These are phyloP conservation scores for Penicillium goetzii DNA, from an alignment of 495 filamentous ascomycete genomes.

Conservation along the genomic window DNA sequence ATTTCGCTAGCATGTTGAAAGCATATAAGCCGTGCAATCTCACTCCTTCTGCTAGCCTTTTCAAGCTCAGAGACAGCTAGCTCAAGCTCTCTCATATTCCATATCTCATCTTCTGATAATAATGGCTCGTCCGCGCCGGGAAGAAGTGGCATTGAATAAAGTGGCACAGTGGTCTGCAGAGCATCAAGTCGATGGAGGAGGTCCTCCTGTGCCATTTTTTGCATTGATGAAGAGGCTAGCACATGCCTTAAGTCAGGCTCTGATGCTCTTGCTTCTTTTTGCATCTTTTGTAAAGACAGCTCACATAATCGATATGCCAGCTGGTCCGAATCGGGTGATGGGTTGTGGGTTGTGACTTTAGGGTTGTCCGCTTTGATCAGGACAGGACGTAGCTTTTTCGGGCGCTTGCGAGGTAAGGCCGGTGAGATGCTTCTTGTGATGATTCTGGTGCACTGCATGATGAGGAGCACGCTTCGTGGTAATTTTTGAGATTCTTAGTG, in stretches of 20 bases:
- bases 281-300: slow-evolving; percentile 33
- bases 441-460: slow-evolving; percentile 1
- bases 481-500: neutral
- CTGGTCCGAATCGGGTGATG: slow-evolving; percentile 28
- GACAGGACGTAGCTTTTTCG: neutral
- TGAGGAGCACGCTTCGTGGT: neutral
- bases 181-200: slow-evolving; percentile 26
- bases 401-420: neutral
- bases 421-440: neutral
- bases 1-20: slow-evolving; percentile 32
- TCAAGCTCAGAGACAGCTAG: slow-evolving; percentile 28
- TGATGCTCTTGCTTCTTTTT: slow-evolving; percentile 28
- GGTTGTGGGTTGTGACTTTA: slow-evolving; percentile 17
- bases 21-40: slow-evolving; percentile 29
- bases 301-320: slow-evolving; percentile 33
- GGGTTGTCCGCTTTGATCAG: neutral
- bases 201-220: slow-evolving; percentile 28
- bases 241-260: slow-evolving; percentile 33
- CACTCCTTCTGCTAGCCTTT: slow-evolving; percentile 21
- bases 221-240: slow-evolving; percentile 31
- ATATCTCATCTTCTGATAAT: slow-evolving; percentile 24
- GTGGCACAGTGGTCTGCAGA: slow-evolving; percentile 11
- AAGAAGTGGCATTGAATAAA: slow-evolving; percentile 16
- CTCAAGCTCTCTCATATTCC: slow-evolving; percentile 28
- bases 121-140: slow-evolving; percentile 21